phyloP scores from a whole-genome alignment of 2,329 filamentous ascomycete species.

The Aspergillus caelatus region DNA sequence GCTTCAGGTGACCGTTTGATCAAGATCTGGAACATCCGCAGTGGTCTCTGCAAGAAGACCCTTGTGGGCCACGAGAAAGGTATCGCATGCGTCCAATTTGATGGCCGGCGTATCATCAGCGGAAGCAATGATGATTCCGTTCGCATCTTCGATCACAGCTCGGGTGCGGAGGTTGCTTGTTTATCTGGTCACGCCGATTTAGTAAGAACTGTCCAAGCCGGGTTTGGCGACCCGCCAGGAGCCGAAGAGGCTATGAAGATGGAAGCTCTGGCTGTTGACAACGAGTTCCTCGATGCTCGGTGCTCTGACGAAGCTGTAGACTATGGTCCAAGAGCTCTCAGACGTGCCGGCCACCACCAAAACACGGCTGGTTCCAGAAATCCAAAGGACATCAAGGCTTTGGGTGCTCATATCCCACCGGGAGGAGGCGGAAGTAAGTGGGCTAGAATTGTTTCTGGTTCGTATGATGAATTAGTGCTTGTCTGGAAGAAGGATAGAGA shows the following conservation, averaged over 20 bases:
- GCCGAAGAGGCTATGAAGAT: conserved; percentile 73
- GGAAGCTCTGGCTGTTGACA: conserved; percentile 73
- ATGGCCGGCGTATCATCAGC: conserved; percentile 88
- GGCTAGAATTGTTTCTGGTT: conserved; percentile 94
- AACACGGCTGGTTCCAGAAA: conserved; percentile 72
- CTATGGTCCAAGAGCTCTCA: conserved; percentile 47
- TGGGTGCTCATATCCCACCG: conserved; percentile 84
- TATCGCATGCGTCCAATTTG: conserved; percentile 96
- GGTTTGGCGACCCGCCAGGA: conserved; percentile 85
- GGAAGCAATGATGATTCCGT: conserved; percentile 96
- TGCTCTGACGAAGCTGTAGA: conserved; percentile 48
- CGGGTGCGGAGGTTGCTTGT: conserved; percentile 85
- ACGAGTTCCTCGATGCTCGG: conserved; percentile 67
- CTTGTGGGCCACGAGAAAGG: conserved; percentile 89
- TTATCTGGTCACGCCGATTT: conserved; percentile 79
- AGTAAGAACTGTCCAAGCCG: conserved; percentile 91
- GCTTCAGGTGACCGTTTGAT: conserved; percentile 92
- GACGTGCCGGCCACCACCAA: conserved; percentile 54
- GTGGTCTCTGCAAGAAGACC: conserved; percentile 73
- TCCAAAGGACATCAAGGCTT: conserved; percentile 72
- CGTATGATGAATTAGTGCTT: conserved; percentile 93
- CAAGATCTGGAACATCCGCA: conserved; percentile 91
- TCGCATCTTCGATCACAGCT: conserved; percentile 87
- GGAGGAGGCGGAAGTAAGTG: conserved; percentile 88
- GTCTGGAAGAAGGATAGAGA: conserved; percentile 89